Evolutionary conservation across 108 stramenopile species (phyloP).

Genomic region (Fistulifera pelliculosa): DNA sequence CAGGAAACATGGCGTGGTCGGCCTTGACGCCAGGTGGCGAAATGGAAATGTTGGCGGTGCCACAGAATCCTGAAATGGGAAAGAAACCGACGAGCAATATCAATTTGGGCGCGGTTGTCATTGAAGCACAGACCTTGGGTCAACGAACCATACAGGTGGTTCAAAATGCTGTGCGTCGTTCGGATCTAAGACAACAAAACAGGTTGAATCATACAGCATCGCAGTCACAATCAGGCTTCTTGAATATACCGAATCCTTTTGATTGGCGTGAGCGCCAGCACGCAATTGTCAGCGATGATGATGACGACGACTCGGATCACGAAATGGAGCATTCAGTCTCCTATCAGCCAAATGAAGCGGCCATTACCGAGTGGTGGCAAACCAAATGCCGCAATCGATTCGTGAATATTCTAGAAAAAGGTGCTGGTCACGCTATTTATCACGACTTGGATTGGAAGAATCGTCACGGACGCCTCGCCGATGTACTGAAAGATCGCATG

Average conservation of each 20-base stretch:
- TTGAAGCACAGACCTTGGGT: conserved; percentile 49
- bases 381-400: conserved; percentile 49
- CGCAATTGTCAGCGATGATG: conserved; percentile 12
- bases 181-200: conserved; percentile 41
- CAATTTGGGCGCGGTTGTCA: conserved; percentile 56
- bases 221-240: neutral
- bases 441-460: conserved; percentile 64
- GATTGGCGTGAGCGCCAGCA: conserved; percentile 3
- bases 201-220: conserved; percentile 12
- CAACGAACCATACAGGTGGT: conserved; percentile 39
- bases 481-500: conserved; percentile 46
- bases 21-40: conserved; percentile 32
- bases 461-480: conserved; percentile 49
- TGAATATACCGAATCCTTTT: conserved; percentile 4
- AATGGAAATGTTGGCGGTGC: conserved; percentile 41
- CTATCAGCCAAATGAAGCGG: conserved; percentile 16
- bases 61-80: conserved; percentile 29
- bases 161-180: conserved; percentile 38
- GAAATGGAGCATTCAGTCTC: conserved; percentile 6
- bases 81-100: conserved; percentile 3
- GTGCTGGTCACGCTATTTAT: conserved; percentile 64
- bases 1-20: conserved; percentile 49
- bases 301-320: conserved; percentile 4
- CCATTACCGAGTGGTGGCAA: conserved; percentile 39
- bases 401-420: conserved; percentile 45